phyloP scores from a whole-genome alignment of 108 stramenopile species.

The Hondaea fermentalgiana region DNA sequence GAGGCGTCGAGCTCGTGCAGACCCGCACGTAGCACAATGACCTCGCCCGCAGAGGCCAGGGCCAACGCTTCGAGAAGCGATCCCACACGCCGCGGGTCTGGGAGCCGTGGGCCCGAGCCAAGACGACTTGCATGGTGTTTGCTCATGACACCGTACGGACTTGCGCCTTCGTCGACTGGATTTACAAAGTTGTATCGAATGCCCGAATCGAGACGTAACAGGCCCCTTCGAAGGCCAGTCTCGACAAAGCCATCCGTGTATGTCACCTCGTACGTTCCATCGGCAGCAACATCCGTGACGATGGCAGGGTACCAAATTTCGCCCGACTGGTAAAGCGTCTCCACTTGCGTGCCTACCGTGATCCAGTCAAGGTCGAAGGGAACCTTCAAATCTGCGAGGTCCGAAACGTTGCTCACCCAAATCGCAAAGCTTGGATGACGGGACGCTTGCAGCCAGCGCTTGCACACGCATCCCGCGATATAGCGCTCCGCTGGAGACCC shows the following conservation, averaged over 20 bases:
- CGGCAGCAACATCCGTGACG: neutral
- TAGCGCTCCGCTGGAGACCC: neutral
- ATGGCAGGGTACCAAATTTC: slow-evolving; percentile 5
- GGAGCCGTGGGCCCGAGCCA: neutral
- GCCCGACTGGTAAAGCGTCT: neutral
- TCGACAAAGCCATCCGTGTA: neutral
- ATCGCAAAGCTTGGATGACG: neutral
- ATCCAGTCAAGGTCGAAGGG: neutral
- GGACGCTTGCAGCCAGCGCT: neutral
- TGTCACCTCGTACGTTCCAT: slow-evolving; percentile 14
- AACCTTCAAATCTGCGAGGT: neutral
- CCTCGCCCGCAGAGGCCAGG: neutral
- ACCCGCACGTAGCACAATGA: slow-evolving; percentile 8
- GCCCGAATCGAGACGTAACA: neutral
- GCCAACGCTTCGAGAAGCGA: neutral
- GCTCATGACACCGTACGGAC: neutral
- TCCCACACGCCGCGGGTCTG: neutral
- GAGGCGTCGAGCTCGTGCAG: neutral
- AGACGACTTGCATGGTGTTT: neutral
- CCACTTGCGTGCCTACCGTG: neutral
- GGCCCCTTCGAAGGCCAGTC: neutral
- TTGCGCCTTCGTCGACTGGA: neutral
- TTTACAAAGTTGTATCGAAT: neutral
- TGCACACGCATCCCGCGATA: neutral
- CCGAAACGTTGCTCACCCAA: neutral